phyloP scores from a whole-genome alignment of 176 grass and related monocot genomes.

The Tillandsia fasciculata region DNA sequence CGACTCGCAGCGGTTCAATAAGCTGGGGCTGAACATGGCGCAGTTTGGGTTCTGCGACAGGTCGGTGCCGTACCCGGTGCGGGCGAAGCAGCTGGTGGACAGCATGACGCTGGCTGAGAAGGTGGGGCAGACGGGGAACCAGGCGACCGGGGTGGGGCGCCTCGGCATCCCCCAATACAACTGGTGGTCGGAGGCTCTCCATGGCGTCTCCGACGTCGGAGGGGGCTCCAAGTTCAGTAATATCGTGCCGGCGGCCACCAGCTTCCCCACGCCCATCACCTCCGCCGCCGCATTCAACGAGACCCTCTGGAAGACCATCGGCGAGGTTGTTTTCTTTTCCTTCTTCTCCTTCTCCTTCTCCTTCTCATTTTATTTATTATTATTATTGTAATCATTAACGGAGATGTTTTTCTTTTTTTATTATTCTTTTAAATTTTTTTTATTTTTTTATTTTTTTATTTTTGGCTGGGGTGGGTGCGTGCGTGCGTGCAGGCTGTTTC shows the following conservation, averaged over 20 bases:
- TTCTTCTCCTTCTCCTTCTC: no score
- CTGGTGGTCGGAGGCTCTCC: constrained; percentile 81
- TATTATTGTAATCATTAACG: not conserved
- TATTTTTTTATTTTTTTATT: not conserved
- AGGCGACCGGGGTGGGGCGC: constrained; percentile 19
- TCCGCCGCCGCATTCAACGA: constrained; percentile 72
- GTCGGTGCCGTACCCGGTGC: constrained; percentile 5
- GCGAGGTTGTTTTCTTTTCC: constrained; percentile 22
- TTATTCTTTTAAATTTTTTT: not conserved
- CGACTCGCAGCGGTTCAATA: no score
- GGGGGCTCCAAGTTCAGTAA: constrained; percentile 17
- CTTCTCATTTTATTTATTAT: no score
- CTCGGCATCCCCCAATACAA: constrained; percentile 56
- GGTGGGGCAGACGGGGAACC: constrained; percentile 39
- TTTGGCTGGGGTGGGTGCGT: no score
- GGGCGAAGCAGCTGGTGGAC: constrained; percentile 44
- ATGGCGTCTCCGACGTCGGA: constrained; percentile 57
- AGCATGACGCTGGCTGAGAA: constrained; percentile 51
- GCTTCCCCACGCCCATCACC: constrained; percentile 69
- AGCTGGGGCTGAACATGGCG: no score
- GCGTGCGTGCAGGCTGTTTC: constrained; percentile 3
- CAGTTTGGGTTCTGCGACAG: constrained; percentile 37
- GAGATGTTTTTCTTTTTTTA: no score
- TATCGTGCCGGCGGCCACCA: constrained; percentile 34
- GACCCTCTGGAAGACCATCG: constrained; percentile 58